Evolutionary conservation across 495 filamentous ascomycete genomes (phyloP), one percentile per base, ranked within the genome.

Genomic region (Trichocladium uniseriatum): DNA sequence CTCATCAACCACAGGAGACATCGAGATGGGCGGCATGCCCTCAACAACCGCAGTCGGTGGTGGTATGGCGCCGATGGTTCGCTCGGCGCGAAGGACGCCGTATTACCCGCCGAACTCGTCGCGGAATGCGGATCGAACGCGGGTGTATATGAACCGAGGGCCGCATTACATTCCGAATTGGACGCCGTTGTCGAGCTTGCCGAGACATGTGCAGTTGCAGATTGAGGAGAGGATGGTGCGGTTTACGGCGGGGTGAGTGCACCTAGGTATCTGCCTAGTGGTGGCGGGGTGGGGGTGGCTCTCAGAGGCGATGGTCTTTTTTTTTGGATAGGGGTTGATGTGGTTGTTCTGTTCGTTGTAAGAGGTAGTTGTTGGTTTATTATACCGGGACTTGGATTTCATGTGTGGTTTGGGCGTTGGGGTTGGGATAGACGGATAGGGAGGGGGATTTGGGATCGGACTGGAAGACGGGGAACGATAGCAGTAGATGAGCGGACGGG

Each of bases 81-180:
- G 39, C 6, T 16, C 46, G 1, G 42, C 37, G 22, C 45, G 55
- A 4, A 28, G 49, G 8, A 58, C 58, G 6, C 51, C 58, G 5
- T 61, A 61, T 13, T 61, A 61, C 38, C 58, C 58, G 34, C 58
- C 58, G 2, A 61, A 61, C 24, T n/a, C 47, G n/a, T 61, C 58
- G 10, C 40, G 49, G 6, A 55, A 38, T 9, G 42, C 20, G 1
- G 52, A 61, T 28, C 43, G 47, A 31, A 41, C 47, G 22, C 20
- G 58, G 0, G 49, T 58, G 0, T 61, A 55, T 40, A 57, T 58
- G 55, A 54, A 51, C 20, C 15, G 58, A 0, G 58, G 58, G 16
- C 55, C 58, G 43, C 58, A 61, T 11, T 50, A 45, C 22, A 14
- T 58, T 0, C 42, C 51, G 2, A 61, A 61, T 31, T 61, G 58